phyloP scores from a whole-genome alignment of 805 yeast species.

The Ogataea henricii region DNA sequence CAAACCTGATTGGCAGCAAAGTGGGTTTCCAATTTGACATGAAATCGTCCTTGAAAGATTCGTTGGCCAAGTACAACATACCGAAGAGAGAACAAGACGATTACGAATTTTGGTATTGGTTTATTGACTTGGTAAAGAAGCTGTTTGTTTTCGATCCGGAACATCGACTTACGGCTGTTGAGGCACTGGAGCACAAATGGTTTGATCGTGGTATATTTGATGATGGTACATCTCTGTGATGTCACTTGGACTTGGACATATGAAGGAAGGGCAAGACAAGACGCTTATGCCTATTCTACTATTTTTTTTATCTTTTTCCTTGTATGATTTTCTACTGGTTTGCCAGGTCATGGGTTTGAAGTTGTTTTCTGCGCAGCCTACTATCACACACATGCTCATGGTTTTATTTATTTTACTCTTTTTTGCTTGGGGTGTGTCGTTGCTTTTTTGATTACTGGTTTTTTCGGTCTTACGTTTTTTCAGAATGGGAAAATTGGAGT shows the following conservation, averaged over 20 bases:
- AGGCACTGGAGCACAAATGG: constrained; percentile 71
- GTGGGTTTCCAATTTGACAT: constrained; percentile 33
- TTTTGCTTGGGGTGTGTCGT: constrained; percentile 3
- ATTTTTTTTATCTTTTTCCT: neutral
- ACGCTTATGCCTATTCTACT: neutral
- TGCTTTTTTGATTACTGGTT: constrained; percentile 7
- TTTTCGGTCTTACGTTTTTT: constrained; percentile 6
- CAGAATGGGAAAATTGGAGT: constrained; percentile 12
- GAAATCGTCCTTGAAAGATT: constrained; percentile 27
- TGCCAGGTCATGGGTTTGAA: neutral
- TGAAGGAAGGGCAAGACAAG: neutral
- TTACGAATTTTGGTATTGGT: constrained; percentile 82
- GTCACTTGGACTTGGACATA: neutral
- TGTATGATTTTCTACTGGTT: neutral
- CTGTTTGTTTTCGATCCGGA: constrained; percentile 53
- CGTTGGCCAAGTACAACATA: constrained; percentile 25
- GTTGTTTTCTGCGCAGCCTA: neutral
- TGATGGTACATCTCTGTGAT: constrained; percentile 43
- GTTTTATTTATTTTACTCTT: neutral
- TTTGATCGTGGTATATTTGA: constrained; percentile 63
- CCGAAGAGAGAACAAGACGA: constrained; percentile 54
- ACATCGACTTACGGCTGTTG: constrained; percentile 52
- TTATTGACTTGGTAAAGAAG: constrained; percentile 53
- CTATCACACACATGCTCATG: neutral
- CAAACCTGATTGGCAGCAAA: constrained; percentile 31